Evolutionary conservation across 2,329 filamentous ascomycete genomes (phyloP), one percentile per base, ranked within the genome.

Genomic region (Microdochium trichocladiopsis): DNA sequence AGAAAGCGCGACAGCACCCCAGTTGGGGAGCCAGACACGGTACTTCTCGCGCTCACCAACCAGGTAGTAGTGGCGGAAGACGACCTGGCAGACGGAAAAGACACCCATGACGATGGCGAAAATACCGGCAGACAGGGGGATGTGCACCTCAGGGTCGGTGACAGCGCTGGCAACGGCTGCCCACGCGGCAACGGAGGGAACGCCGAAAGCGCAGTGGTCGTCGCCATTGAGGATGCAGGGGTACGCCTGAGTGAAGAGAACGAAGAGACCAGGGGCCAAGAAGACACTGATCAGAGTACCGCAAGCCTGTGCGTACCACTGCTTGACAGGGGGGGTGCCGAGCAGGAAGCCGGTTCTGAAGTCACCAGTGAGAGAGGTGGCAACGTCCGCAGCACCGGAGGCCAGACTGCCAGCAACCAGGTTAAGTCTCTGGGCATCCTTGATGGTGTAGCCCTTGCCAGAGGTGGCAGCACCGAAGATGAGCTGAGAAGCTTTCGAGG

Each of bases 281-380:
- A 86, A 86, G 58, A 86, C 74, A n/a, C 83, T 77, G 48, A 86
- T 76, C 28, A 86, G 64, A 9, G 80, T 80, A 25, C 84, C 84
- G 14, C 85, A 66, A 43, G 74, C 76, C 66, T 88, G 85, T 0
- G 83, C 84, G 57, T 83, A 73, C 74, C 83, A 88, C 65, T 88
- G 84, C 63, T 83, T 76, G 54, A 78, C 74, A 0, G 84, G 84
- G 0, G 84, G 77, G 0, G 84, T 87, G 56, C 78, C 73, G 51
- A 88, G 77, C 4, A 88, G 72, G 72, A 86, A 87, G 4, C 84
- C 84, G 41, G 83, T 82, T 31, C 83, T 77, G 76, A 87, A 87
- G 61, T 88, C 84, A 52, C 74, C 74, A 33, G 80, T 77, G 16
- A 87, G 69, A 50, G 76, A 70, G 36, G 71, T 75, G 47, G 78